Conservation (phyloP, 805 yeast species). For the Tetrapisispora fleetii region DNA sequence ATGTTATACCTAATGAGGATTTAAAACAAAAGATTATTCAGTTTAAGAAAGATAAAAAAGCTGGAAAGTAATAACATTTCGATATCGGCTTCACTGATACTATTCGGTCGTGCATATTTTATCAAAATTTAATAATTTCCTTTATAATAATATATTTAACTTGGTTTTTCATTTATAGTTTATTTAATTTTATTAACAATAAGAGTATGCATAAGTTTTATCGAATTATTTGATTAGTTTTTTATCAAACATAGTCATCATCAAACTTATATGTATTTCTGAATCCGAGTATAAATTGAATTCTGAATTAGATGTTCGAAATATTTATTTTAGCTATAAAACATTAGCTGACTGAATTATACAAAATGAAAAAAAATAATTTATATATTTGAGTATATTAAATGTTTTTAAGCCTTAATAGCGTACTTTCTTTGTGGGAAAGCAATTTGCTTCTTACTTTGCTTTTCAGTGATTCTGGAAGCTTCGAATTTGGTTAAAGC, state of each 20-base stretch:
- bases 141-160: not conserved
- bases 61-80: constrained; percentile 8
- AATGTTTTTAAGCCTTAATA: constrained; percentile 75
- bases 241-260: too few species aligned
- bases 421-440: constrained; percentile 98
- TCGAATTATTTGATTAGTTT: too few species aligned
- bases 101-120: too few species aligned
- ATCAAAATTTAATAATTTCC: too few species aligned
- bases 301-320: not conserved
- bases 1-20: constrained; percentile 70
- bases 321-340: constrained; percentile 2
- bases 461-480: constrained; percentile 71
- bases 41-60: constrained; percentile 41
- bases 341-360: constrained; percentile 2
- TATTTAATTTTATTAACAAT: too few species aligned
- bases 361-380: constrained; percentile 1
- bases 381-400: constrained; percentile 3
- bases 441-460: constrained; percentile 85
- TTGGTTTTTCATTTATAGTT: too few species aligned
- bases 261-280: too few species aligned
- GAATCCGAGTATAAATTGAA: too few species aligned
- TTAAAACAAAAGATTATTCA: constrained; percentile 50
- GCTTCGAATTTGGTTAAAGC: constrained; percentile 83
- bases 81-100: too few species aligned
- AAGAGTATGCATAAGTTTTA: too few species aligned